Conservation (phyloP, 2,329 filamentous ascomycete genomes). For the Pseudogymnoascus sp. region DNA sequence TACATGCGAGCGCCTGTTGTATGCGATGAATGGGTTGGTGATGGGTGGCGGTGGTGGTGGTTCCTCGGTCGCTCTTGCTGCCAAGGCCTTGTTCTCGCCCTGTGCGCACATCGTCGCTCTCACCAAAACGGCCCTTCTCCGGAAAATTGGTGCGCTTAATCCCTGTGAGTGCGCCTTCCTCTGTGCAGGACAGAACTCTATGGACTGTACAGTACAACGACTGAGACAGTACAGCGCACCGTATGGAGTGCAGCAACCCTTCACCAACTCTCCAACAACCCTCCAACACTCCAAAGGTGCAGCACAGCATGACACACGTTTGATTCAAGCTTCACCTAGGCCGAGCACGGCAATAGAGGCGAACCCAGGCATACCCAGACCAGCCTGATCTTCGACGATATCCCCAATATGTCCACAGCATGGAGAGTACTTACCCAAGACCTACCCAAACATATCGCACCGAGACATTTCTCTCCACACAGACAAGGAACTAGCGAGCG, state of each 20-base stretch:
- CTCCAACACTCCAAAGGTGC: background rate
- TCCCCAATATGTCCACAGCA: background rate
- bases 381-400: background rate
- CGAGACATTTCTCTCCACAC: slow-evolving; percentile 2
- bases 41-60: background rate
- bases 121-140: slow-evolving; percentile 7
- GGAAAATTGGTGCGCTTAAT: slow-evolving; percentile 5
- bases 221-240: background rate
- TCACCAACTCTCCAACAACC: background rate
- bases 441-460: slow-evolving; percentile 2
- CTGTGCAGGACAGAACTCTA: background rate
- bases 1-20: slow-evolving; percentile 4
- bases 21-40: background rate
- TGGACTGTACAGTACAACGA: background rate
- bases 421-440: background rate
- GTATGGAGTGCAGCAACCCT: background rate
- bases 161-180: background rate
- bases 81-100: background rate
- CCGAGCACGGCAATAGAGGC: background rate
- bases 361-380: background rate
- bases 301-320: slow-evolving; percentile 1
- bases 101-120: background rate
- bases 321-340: slow-evolving; percentile 6
- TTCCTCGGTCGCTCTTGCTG: slow-evolving; percentile 2
- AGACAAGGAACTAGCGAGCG: background rate